These are phyloP conservation scores for Hansenula lynferdii DNA, from an alignment of 1,139 yeast species.

Conservation along the genomic window DNA sequence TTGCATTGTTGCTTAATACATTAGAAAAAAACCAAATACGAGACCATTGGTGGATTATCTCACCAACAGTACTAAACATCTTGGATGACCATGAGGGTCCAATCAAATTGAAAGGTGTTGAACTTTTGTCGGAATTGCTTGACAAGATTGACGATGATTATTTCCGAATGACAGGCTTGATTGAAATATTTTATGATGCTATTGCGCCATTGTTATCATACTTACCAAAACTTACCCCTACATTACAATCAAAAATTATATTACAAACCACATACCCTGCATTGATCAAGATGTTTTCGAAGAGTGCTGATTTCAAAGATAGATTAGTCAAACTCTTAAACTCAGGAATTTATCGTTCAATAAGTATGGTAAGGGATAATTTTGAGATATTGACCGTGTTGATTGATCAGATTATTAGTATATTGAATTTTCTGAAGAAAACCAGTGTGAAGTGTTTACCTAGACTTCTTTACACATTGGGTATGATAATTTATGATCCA, in stretches of 20 bases:
- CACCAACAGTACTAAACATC: slow-evolving; percentile 45
- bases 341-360: slow-evolving; percentile 13
- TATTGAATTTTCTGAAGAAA: slow-evolving; percentile 10
- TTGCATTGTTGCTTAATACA: slow-evolving; percentile 28
- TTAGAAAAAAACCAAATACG: slow-evolving; percentile 15
- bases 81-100: slow-evolving; percentile 46
- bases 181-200: slow-evolving; percentile 37
- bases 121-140: slow-evolving; percentile 27
- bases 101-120: slow-evolving; percentile 40
- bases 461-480: slow-evolving; percentile 21
- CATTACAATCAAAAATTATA: slow-evolving; percentile 17
- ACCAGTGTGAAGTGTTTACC: slow-evolving; percentile 14
- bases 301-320: not conserved
- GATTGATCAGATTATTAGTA: slow-evolving; percentile 5
- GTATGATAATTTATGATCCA: slow-evolving; percentile 17
- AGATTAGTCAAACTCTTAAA: slow-evolving; percentile 14
- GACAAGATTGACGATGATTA: slow-evolving; percentile 20
- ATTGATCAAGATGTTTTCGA: slow-evolving; percentile 8
- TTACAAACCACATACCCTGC: slow-evolving; percentile 18
- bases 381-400: slow-evolving; percentile 9
- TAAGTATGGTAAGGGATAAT: slow-evolving; percentile 16
- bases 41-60: slow-evolving; percentile 38
- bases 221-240: slow-evolving; percentile 42
- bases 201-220: slow-evolving; percentile 37
- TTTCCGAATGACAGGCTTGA: slow-evolving; percentile 36